Evolutionary conservation across 1,284 basidiomycete species (phyloP), one percentile per base, ranked within the genome.

Genomic region (Puccinia hordei): DNA sequence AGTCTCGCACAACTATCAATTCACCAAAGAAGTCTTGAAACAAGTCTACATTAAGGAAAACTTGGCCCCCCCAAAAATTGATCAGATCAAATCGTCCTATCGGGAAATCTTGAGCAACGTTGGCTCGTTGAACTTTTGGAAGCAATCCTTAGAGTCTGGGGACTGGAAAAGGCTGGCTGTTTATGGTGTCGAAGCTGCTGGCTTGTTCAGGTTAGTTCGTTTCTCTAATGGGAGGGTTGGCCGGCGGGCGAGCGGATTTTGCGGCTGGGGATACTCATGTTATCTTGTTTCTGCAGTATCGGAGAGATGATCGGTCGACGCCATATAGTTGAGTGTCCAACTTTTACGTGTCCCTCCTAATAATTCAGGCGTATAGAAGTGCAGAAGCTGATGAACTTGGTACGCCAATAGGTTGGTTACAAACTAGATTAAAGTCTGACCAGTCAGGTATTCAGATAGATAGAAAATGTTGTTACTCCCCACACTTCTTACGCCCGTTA

Each of bases 231-330:
- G n/a, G 8, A 38, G 12, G 65, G 38, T 13, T 24, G n/a, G n/a
- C n/a, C n/a, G n/a, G n/a, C n/a, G n/a, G n/a, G n/a, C 8, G 49
- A 15, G 49, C 4, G 49, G 49, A 41, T 41, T 4, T 12, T 41
- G 38, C 38, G 38, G 38, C 38, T 41, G 30, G n/a, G 33, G 13
- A 30, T 55, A 17, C 41, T 75, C 0, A 59, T 61, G 17, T 46
- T 8, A 35, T 35, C 13, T 15, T 44, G 17, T 22, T 10, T 33
- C 33, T 44, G 46, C n/a, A 79, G 77, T 63, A 79, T 79, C 46
- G 77, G 77, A 13, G 77, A 79, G 33, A 79, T 79, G 77, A 72
- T 79, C 44, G 77, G 77, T 38, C 77, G 77, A 71, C 77, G 77
- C 65, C 77, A 79, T 63, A 71, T 79, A 24, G 77, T 79, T 72